Conservation (phyloP, 352 stramenopile genomes). For the Phytophthora chlamydospora region DNA sequence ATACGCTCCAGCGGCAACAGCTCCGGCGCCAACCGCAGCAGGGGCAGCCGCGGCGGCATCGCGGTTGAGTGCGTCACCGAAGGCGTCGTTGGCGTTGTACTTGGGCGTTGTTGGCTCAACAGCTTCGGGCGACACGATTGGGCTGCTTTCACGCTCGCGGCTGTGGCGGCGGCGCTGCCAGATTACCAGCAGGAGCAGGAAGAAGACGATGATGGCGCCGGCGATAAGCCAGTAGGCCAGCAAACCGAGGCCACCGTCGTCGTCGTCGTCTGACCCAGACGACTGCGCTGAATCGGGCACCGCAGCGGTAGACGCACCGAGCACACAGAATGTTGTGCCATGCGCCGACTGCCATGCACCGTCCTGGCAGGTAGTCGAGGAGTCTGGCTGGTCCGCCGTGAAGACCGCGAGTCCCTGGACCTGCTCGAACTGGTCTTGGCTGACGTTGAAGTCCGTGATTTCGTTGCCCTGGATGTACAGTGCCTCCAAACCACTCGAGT, state of each 20-base stretch:
- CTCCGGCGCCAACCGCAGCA: neutral
- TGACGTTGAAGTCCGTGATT: conserved; percentile 51
- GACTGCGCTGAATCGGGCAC: conserved; percentile 24
- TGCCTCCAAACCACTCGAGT: conserved; percentile 32
- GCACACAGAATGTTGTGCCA: conserved; percentile 44
- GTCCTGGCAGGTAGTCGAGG: conserved; percentile 28
- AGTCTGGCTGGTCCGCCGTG: conserved; percentile 29
- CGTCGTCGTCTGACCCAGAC: conserved; percentile 18
- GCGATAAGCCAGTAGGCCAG: conserved; percentile 43
- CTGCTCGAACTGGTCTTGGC: conserved; percentile 29
- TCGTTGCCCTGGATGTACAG: conserved; percentile 43
- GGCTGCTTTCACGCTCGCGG: conserved; percentile 26
- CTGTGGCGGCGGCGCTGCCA: conserved; percentile 39
- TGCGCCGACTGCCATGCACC: conserved; percentile 44
- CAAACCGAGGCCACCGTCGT: conserved; percentile 19
- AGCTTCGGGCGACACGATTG: conserved; percentile 28
- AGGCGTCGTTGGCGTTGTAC: conserved; percentile 24
- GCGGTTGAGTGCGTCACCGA: conserved; percentile 26
- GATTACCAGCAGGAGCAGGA: conserved; percentile 38
- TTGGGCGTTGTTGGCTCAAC: conserved; percentile 33
- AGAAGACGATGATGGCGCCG: conserved; percentile 38
- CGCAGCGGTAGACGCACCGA: conserved; percentile 33
- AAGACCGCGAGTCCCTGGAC: conserved; percentile 40
- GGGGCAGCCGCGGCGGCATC: neutral
- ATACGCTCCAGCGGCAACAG: conserved; percentile 8